Evolutionary conservation across 306 rosid species (phyloP), one percentile per base, ranked within the genome.

Genomic region (Vigna unguiculata): DNA sequence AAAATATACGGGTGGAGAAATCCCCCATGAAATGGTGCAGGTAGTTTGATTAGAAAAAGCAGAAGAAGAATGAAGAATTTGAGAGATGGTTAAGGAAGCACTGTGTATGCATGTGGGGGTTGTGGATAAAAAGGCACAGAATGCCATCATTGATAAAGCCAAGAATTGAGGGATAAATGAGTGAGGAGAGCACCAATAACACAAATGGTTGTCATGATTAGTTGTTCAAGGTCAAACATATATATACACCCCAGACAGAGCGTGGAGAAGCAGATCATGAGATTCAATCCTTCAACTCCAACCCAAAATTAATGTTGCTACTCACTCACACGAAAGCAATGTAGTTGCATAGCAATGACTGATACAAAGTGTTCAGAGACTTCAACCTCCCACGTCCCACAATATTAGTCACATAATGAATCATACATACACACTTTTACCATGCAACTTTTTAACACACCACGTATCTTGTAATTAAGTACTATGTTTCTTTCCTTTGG

Each of bases 141-240:
- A 80, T 20, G 75, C 41, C 54, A 81, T 79, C 67, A 84, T 82
- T 84, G 48, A 10, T 78, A 79, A 78, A 84, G 86, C 86, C 83
- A 65, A 67, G 52, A 69, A 77, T 55, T 59, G 47, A 46, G 89
- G 80, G 41, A 84, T 34, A 79, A 86, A 68, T 49, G 69, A 64
- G 69, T 70, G 10, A 83, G 64, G 84, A 79, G 63, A 81, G 77
- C 84, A 79, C 63, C 49, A 62, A 75, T 85, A 81, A 45, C 58
- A 71, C 76, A 81, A 51, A 81, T 85, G 87, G 86, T 82, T 70
- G 72, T 71, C 64, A 91, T 89, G 78, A 86, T 87, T 77, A 20
- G 25, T 59, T 60, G 66, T 57, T 40, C 6, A 70, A 75, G 84
- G 77, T 79, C 78, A 66, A 70, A 78, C 58, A 43, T 15, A 49